Conservation (phyloP, 768 basidiomycete genomes). For the Sporobolomyces roseus region DNA sequence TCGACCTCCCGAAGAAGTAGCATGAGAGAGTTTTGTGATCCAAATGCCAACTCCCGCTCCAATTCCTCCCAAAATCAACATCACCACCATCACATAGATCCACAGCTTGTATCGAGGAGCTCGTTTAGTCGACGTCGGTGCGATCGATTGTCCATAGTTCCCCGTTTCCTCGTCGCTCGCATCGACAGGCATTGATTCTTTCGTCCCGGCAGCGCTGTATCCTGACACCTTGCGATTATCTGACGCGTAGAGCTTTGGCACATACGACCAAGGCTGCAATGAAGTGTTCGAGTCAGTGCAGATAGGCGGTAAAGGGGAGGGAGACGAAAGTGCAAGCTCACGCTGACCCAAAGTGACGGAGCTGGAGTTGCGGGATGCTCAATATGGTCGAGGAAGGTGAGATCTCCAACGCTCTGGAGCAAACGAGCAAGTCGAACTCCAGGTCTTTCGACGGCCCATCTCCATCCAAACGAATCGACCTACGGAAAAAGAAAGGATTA, state of each 20-base stretch:
- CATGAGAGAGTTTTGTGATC: not conserved
- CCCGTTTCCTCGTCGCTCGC: slow-evolving; percentile 18
- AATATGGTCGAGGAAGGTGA: slow-evolving; percentile 7
- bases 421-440: not conserved
- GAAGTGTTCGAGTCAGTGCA: not conserved
- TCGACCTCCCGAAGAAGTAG: not conserved
- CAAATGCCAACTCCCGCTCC: not conserved
- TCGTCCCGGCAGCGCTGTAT: slow-evolving; percentile 15
- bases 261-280: not conserved
- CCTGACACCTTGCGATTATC: not conserved
- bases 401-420: not conserved
- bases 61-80: not conserved
- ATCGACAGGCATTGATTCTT: slow-evolving; percentile 8
- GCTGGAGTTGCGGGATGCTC: not conserved
- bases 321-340: not conserved
- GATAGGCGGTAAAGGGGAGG: not conserved
- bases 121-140: no score
- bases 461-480: slow-evolving; percentile 15
- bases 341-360: slow-evolving; percentile 2
- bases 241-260: not conserved
- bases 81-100: not conserved
- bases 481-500: not conserved
- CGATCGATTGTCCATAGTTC: no score
- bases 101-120: not conserved
- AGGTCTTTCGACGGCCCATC: slow-evolving; percentile 21